A percentile compares a stretch with the other conserved stretches of the same genome.
Evolutionary conservation across 1,284 basidiomycete genomes (phyloP).

Genomic region (Neolentinus lepideus): DNA sequence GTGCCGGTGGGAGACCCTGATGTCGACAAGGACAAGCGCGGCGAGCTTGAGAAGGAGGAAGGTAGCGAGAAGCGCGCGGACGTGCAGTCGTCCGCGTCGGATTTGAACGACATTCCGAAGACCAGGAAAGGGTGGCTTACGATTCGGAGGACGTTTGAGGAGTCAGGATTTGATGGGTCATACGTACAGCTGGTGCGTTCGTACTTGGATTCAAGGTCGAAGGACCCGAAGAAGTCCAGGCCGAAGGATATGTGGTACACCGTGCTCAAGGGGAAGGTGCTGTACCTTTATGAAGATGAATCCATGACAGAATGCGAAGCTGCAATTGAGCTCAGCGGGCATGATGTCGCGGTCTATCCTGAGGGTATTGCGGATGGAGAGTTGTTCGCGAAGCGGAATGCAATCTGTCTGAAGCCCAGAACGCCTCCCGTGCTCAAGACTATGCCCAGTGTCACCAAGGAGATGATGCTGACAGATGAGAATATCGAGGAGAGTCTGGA

Average conservation of each 20-base stretch:
- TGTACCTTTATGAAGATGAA: slow-evolving; percentile 91
- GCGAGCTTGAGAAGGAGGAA: slow-evolving; percentile 20
- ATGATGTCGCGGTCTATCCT: slow-evolving; percentile 70
- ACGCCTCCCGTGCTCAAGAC: slow-evolving; percentile 20
- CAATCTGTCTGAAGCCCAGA: slow-evolving; percentile 70
- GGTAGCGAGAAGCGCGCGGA: slow-evolving; percentile 7
- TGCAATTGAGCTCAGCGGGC: slow-evolving; percentile 72
- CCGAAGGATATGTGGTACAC: slow-evolving; percentile 89
- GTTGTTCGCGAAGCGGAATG: slow-evolving; percentile 83
- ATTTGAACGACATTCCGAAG: slow-evolving; percentile 53
- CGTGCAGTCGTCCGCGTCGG: slow-evolving; percentile 18
- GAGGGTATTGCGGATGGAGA: slow-evolving; percentile 76
- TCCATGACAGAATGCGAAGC: slow-evolving; percentile 81
- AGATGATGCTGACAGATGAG: slow-evolving; percentile 37
- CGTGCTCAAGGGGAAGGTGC: slow-evolving; percentile 79
- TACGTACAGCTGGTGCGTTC: slow-evolving; percentile 67
- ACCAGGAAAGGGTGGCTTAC: slow-evolving; percentile 81
- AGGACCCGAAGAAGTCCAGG: slow-evolving; percentile 69
- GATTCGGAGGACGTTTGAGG: slow-evolving; percentile 75
- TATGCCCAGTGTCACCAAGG: slow-evolving; percentile 46
- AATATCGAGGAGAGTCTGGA: slow-evolving; percentile 32
- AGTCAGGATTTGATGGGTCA: slow-evolving; percentile 48
- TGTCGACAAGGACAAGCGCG: slow-evolving; percentile 33
- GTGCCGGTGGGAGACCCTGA: slow-evolving; percentile 61
- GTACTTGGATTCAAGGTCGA: slow-evolving; percentile 68